Percentiles rank a stretch among this genome's conserved stretches.
Evolutionary conservation across 768 basidiomycete species (phyloP).

Genomic region (Phanerodontia chrysosporium): DNA sequence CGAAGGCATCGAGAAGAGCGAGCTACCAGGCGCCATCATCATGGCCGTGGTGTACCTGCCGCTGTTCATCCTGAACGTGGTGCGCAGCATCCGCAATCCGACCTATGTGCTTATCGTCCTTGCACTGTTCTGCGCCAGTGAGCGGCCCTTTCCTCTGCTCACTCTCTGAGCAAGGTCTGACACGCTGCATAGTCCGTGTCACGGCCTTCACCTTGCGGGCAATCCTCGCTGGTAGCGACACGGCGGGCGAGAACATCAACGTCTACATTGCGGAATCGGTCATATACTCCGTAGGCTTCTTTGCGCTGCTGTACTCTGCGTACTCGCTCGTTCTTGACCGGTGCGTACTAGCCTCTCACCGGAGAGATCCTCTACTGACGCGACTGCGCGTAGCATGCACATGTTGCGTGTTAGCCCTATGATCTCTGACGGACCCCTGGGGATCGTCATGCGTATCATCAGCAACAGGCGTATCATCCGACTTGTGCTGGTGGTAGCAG

Average conservation of each 20-base stretch:
- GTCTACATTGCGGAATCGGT: slow-evolving; percentile 27
- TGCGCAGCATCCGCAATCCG: slow-evolving; percentile 17
- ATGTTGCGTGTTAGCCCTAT: background rate
- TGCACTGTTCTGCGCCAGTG: slow-evolving; percentile 27
- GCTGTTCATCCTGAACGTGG: slow-evolving; percentile 20
- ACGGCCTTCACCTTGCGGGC: slow-evolving; percentile 29
- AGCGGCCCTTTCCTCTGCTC: slow-evolving; percentile 1
- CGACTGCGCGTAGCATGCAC: background rate
- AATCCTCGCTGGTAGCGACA: slow-evolving; percentile 21
- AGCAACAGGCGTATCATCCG: slow-evolving; percentile 17
- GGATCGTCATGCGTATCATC: slow-evolving; percentile 11
- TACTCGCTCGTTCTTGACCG: slow-evolving; percentile 31
- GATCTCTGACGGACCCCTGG: background rate
- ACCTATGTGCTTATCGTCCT: slow-evolving; percentile 25
- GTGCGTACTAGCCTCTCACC: slow-evolving; percentile 13
- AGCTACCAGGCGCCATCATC: slow-evolving; percentile 14
- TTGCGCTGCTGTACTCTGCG: slow-evolving; percentile 30
- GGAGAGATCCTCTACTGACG: background rate
- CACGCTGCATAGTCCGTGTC: slow-evolving; percentile 23
- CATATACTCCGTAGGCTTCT: slow-evolving; percentile 34
- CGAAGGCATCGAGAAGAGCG: slow-evolving; percentile 11
- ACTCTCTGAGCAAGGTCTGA: background rate
- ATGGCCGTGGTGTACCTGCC: slow-evolving; percentile 26
- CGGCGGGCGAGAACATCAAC: slow-evolving; percentile 20
- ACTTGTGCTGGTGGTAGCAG: slow-evolving; percentile 13